Evolutionary conservation across 331 rosid genomes (phyloP).

Genomic region (Prunus yedoensis): DNA sequence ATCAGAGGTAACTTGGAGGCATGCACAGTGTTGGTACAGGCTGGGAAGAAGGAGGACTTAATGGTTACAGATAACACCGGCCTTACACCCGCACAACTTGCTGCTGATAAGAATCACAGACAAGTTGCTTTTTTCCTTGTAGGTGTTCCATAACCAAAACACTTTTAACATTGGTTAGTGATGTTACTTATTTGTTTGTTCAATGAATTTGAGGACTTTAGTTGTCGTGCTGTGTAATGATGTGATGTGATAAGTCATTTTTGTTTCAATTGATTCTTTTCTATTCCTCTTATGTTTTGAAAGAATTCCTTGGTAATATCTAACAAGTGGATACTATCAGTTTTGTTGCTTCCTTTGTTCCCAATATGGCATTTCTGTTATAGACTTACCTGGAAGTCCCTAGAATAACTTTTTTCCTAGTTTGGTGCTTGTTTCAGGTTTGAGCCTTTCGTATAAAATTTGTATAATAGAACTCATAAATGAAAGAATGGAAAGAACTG

Average conservation of each 20-base stretch:
- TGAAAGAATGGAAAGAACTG: slow-evolving; percentile 4
- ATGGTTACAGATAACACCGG: slow-evolving; percentile 88
- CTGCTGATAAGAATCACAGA: slow-evolving; percentile 93
- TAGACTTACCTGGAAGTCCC: neutral
- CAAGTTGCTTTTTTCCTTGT: slow-evolving; percentile 99
- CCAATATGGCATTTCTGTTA: neutral
- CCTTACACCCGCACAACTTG: slow-evolving; percentile 97
- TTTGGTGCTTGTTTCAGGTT: neutral
- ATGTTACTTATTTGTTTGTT: slow-evolving; percentile 22
- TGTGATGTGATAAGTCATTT: slow-evolving; percentile 2
- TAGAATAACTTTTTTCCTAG: neutral
- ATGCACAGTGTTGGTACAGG: slow-evolving; percentile 94
- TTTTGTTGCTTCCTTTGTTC: neutral
- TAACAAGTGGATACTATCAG: neutral
- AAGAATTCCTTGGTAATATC: neutral
- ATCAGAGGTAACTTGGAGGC: slow-evolving; percentile 95
- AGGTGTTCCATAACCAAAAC: slow-evolving; percentile 55
- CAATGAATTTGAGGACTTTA: neutral
- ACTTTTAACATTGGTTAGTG: slow-evolving; percentile 36
- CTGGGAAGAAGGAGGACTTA: slow-evolving; percentile 96
- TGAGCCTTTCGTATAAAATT: neutral
- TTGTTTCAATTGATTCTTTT: neutral
- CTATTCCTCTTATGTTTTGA: neutral
- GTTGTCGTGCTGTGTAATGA: neutral
- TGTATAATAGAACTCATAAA: neutral